Conservation (phyloP, 768 basidiomycete genomes). For the Dacryopinax primogenitus region DNA sequence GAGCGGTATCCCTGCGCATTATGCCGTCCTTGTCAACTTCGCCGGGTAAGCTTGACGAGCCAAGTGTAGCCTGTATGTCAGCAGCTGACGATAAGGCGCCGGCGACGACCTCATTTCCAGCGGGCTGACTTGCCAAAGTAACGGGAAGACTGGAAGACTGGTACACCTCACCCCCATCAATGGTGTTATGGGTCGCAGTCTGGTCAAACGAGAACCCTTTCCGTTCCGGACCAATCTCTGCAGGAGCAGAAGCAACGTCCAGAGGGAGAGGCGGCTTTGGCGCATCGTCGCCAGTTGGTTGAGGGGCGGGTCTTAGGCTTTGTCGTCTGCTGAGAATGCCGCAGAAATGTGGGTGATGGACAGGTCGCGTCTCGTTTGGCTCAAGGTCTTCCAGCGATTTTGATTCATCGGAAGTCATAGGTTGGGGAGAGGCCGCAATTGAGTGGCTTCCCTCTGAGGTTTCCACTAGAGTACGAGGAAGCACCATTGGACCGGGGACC, state of each 20-base stretch:
- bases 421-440: not conserved
- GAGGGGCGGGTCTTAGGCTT: not conserved
- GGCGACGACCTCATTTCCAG: conserved; percentile 1
- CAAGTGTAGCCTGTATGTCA: not conserved
- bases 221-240: conserved; percentile 1
- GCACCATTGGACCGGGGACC: not conserved
- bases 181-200: not conserved
- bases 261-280: not conserved
- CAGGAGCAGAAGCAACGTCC: conserved; percentile 14
- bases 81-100: not conserved
- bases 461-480: not conserved
- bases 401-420: not conserved
- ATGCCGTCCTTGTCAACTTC: conserved; percentile 21
- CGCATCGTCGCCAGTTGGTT: not conserved
- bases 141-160: not conserved
- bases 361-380: not conserved
- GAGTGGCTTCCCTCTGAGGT: not conserved
- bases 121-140: not conserved
- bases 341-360: not conserved
- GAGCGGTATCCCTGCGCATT: conserved; percentile 24
- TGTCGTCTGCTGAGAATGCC: not conserved
- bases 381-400: not conserved
- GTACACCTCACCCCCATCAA: not conserved
- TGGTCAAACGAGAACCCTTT: not conserved
- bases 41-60: not conserved